Evolutionary conservation across 2,329 filamentous ascomycete genomes (phyloP).

Genomic region (Arthrobotrys megalospora): DNA sequence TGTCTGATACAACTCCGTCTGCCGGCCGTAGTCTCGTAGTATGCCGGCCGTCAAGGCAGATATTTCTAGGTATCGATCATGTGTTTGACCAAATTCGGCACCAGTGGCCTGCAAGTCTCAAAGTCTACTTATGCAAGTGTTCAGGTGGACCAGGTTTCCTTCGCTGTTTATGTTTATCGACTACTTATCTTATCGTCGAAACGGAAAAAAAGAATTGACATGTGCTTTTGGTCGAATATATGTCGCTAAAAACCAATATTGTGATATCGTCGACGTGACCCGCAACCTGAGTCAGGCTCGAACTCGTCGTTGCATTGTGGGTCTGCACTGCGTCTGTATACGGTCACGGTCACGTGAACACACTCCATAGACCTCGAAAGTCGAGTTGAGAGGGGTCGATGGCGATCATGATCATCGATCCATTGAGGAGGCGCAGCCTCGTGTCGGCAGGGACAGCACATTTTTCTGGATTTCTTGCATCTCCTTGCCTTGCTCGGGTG

Average conservation of each 20-base stretch:
- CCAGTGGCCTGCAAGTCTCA: slow-evolving; percentile 2
- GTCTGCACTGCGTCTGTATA: background rate
- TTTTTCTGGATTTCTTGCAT: slow-evolving; percentile 15
- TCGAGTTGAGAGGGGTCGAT: slow-evolving; percentile 2
- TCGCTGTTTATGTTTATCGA: background rate
- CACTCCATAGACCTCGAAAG: background rate
- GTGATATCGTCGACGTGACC: background rate
- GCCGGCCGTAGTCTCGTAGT: background rate
- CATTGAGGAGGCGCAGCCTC: slow-evolving; percentile 34
- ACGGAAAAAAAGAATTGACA: background rate
- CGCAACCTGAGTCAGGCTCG: background rate
- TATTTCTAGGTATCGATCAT: slow-evolving; percentile 7
- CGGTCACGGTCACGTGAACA: background rate
- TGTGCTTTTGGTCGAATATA: slow-evolving; percentile 12
- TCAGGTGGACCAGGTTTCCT: background rate
- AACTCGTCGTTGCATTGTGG: background rate
- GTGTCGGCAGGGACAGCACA: slow-evolving; percentile 22
- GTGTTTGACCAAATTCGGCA: slow-evolving; percentile 6
- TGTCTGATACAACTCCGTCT: slow-evolving; percentile 11
- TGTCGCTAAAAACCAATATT: background rate
- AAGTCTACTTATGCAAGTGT: slow-evolving; percentile 15
- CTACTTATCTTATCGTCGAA: slow-evolving; percentile 1
- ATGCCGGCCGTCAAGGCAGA: slow-evolving; percentile 2
- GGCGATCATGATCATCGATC: slow-evolving; percentile 33
- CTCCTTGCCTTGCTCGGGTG: too few relatives aligned